A percentile compares a stretch with the other conserved stretches of the same genome.
Evolutionary conservation across 192 early-diverging fungal species (phyloP).

Genomic region (Podila verticillata): DNA sequence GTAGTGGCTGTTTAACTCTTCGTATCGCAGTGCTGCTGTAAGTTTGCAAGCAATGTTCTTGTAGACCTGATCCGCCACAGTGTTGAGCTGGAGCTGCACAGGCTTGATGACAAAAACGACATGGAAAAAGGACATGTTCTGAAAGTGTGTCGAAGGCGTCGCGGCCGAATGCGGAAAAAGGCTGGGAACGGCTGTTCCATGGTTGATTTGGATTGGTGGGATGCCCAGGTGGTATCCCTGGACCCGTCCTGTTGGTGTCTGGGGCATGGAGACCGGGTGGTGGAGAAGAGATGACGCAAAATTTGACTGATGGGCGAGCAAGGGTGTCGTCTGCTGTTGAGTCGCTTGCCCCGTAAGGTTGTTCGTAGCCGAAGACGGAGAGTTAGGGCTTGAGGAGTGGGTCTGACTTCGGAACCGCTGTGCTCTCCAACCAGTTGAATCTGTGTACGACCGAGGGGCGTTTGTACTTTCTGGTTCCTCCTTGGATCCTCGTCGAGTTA

Average conservation of each 20-base stretch:
- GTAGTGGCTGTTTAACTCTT: slow-evolving; percentile 80
- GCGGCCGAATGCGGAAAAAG: slow-evolving; percentile 21
- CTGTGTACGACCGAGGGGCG: slow-evolving; percentile 20
- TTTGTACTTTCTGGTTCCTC: slow-evolving; percentile 20
- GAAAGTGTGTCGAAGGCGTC: slow-evolving; percentile 17
- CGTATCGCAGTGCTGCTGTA: slow-evolving; percentile 78
- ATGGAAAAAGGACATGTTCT: slow-evolving; percentile 79
- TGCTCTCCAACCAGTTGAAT: slow-evolving; percentile 27
- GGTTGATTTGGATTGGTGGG: slow-evolving; percentile 37
- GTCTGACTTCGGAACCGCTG: slow-evolving; percentile 44
- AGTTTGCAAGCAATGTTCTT: slow-evolving; percentile 74
- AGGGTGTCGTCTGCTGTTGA: slow-evolving; percentile 30
- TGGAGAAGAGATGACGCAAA: slow-evolving; percentile 29
- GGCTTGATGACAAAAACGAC: slow-evolving; percentile 78
- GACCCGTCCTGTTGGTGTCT: slow-evolving; percentile 35
- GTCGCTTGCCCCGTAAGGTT: slow-evolving; percentile 16
- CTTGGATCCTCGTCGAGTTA: slow-evolving; percentile 32
- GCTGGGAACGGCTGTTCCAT: slow-evolving; percentile 6
- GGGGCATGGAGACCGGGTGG: slow-evolving; percentile 44
- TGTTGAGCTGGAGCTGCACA: slow-evolving; percentile 59
- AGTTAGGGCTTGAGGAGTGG: slow-evolving; percentile 20
- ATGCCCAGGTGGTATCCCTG: slow-evolving; percentile 14
- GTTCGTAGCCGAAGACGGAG: slow-evolving; percentile 21
- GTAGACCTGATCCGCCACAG: slow-evolving; percentile 75
- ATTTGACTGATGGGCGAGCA: slow-evolving; percentile 6